Conservation (phyloP, 2,329 filamentous ascomycete genomes). For the Botrytis porri region DNA sequence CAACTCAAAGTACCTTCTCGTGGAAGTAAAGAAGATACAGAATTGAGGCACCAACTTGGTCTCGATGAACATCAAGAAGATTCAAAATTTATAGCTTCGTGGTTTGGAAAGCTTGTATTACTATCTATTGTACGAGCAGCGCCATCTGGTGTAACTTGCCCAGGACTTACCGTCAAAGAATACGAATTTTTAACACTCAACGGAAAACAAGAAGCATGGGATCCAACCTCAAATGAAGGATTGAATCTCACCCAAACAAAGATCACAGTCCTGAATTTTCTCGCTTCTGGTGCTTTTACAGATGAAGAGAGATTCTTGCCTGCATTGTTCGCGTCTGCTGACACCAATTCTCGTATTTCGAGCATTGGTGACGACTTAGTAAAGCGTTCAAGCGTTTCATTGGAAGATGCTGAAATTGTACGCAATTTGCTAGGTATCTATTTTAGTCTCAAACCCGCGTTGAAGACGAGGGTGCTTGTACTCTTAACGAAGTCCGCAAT, state of each 20-base stretch:
- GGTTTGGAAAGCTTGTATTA: conserved; percentile 75
- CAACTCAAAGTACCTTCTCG: conserved; percentile 69
- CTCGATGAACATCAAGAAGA: conserved; percentile 63
- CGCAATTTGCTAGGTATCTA: conserved; percentile 70
- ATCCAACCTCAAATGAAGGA: conserved; percentile 55
- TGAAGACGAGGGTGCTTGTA: conserved; percentile 73
- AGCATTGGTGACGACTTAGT: conserved; percentile 86
- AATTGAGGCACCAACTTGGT: conserved; percentile 63
- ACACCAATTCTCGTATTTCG: conserved; percentile 75
- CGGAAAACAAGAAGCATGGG: conserved; percentile 68
- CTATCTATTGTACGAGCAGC: conserved; percentile 49
- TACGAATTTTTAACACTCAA: conserved; percentile 65
- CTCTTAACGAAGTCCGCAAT: conserved; percentile 73
- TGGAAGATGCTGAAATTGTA: conserved; percentile 67
- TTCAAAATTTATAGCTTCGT: conserved; percentile 67
- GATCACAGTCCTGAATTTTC: conserved; percentile 63
- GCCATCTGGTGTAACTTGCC: conserved; percentile 38
- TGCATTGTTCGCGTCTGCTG: conserved; percentile 78
- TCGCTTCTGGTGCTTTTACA: conserved; percentile 81
- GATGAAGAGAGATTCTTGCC: conserved; percentile 82
- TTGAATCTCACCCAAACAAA: conserved; percentile 69
- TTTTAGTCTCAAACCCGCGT: conserved; percentile 64
- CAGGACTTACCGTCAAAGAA: conserved; percentile 64
- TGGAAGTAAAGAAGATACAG: conserved; percentile 73
- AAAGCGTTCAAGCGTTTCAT: conserved; percentile 71